Evolutionary conservation across 768 basidiomycete species (phyloP).

Genomic region (Hygrocybe coccinea): DNA sequence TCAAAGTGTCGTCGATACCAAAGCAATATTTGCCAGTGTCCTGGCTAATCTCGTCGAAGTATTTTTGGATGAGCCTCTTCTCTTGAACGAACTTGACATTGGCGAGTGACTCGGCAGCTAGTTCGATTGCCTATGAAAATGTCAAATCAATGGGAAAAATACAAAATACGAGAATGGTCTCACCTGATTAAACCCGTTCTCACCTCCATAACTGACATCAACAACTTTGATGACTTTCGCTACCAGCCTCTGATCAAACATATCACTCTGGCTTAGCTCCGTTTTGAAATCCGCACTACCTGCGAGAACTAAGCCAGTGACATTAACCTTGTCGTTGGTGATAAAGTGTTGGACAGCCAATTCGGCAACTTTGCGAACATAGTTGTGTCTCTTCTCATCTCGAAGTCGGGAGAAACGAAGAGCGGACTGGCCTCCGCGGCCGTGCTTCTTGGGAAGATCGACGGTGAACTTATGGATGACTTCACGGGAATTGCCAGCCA

Average conservation of each 20-base stretch:
- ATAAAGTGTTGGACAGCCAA: slow-evolving; percentile 97
- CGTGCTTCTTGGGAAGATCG: slow-evolving; percentile 99
- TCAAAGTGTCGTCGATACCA: slow-evolving; percentile 94
- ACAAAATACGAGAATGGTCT: slow-evolving; percentile 14
- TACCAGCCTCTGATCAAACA: slow-evolving; percentile 85
- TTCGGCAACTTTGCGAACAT: slow-evolving; percentile 98
- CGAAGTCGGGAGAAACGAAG: slow-evolving; percentile 99
- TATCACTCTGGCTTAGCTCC: slow-evolving; percentile 90
- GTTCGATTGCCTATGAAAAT: slow-evolving; percentile 77
- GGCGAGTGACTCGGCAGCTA: slow-evolving; percentile 90
- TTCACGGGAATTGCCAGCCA: slow-evolving; percentile 96
- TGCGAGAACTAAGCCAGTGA: slow-evolving; percentile 90
- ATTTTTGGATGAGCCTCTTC: slow-evolving; percentile 94
- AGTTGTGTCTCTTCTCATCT: slow-evolving; percentile 99
- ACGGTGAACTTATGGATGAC: slow-evolving; percentile 98
- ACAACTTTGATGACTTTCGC: slow-evolving; percentile 97
- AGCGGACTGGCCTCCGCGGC: slow-evolving; percentile 99
- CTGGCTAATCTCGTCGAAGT: slow-evolving; percentile 99
- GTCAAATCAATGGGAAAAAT: slow-evolving; percentile 6
- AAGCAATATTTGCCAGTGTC: slow-evolving; percentile 97
- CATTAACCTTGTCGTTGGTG: slow-evolving; percentile 97
- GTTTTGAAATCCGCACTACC: slow-evolving; percentile 99
- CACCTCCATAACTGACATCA: slow-evolving; percentile 97
- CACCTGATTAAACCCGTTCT: slow-evolving; percentile 99
- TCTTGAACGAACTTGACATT: slow-evolving; percentile 99